Evolutionary conservation across 2,329 filamentous ascomycete species (phyloP).

Genomic region (Rhynchosporium secalis): DNA sequence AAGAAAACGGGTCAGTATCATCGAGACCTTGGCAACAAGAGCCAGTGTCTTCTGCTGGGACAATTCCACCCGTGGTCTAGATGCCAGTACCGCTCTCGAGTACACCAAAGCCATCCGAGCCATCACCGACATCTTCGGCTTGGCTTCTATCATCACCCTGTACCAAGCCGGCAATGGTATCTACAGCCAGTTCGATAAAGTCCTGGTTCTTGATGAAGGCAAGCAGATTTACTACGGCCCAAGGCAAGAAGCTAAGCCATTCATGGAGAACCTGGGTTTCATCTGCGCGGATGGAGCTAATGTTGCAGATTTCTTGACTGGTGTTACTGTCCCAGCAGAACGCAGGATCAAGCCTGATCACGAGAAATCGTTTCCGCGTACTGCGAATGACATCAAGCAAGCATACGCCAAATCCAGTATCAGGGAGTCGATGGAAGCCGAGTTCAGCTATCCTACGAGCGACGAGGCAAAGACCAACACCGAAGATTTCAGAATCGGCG

Average conservation of each 20-base stretch:
- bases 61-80: slow-evolving; percentile 64
- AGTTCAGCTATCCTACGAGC: slow-evolving; percentile 58
- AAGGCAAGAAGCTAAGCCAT: slow-evolving; percentile 56
- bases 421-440: slow-evolving; percentile 50
- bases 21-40: slow-evolving; percentile 45
- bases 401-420: slow-evolving; percentile 55
- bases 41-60: slow-evolving; percentile 63
- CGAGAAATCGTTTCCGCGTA: slow-evolving; percentile 48
- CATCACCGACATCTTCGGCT: slow-evolving; percentile 61
- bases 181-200: slow-evolving; percentile 70
- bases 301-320: slow-evolving; percentile 65
- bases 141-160: slow-evolving; percentile 62
- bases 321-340: slow-evolving; percentile 57
- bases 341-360: slow-evolving; percentile 54
- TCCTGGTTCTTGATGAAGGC: slow-evolving; percentile 65
- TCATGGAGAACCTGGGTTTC: slow-evolving; percentile 66
- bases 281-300: slow-evolving; percentile 62
- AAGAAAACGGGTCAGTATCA: slow-evolving; percentile 61
- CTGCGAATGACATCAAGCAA: slow-evolving; percentile 45
- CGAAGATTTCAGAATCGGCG: slow-evolving; percentile 53
- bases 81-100: slow-evolving; percentile 67
- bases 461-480: slow-evolving; percentile 47
- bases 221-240: slow-evolving; percentile 67
- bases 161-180: slow-evolving; percentile 73
- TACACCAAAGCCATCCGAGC: slow-evolving; percentile 61